Percentiles rank a stretch among this genome's conserved stretches.
Conservation (phyloP, 768 basidiomycete genomes). For the Leucosporidium scottii region DNA sequence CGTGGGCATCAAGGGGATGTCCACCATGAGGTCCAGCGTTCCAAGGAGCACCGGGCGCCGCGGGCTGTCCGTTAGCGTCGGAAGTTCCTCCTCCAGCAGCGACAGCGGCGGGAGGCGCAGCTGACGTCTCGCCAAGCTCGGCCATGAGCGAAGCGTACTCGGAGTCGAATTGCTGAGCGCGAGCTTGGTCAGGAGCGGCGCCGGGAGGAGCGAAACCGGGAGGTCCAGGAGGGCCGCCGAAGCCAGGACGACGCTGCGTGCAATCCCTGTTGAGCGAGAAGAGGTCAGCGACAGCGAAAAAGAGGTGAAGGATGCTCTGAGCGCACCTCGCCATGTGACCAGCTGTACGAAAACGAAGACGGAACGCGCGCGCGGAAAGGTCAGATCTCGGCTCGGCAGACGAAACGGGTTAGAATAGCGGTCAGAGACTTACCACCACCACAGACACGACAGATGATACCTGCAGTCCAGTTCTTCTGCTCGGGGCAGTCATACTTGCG, state of each 20-base stretch:
- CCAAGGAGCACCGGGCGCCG: constrained; percentile 24
- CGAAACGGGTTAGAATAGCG: not conserved
- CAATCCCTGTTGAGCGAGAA: constrained; percentile 62
- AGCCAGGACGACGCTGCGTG: constrained; percentile 62
- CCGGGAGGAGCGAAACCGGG: constrained; percentile 36
- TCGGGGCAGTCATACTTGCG: constrained; percentile 99
- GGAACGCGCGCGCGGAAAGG: not conserved
- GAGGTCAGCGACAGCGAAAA: not conserved
- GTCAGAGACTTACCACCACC: constrained; percentile 54
- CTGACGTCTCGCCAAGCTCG: constrained; percentile 70
- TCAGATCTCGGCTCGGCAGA: not conserved
- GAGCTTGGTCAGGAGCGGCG: constrained; percentile 53
- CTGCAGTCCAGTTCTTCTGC: constrained; percentile 96
- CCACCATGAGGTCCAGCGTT: constrained; percentile 20
- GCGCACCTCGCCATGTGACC: constrained; percentile 76
- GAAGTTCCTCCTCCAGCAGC: not conserved
- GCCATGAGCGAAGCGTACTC: constrained; percentile 97
- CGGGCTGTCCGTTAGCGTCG: not conserved
- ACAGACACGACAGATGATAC: constrained; percentile 98
- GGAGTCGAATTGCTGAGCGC: constrained; percentile 79
- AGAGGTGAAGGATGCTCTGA: not conserved
- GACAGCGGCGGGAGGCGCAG: constrained; percentile 7
- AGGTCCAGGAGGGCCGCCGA: constrained; percentile 18
- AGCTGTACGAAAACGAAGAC: constrained; percentile 44
- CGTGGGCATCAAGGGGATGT: constrained; percentile 32